phyloP scores from a whole-genome alignment of 2,329 filamentous ascomycete genomes.

The Apiospora rasikravindrae region DNA sequence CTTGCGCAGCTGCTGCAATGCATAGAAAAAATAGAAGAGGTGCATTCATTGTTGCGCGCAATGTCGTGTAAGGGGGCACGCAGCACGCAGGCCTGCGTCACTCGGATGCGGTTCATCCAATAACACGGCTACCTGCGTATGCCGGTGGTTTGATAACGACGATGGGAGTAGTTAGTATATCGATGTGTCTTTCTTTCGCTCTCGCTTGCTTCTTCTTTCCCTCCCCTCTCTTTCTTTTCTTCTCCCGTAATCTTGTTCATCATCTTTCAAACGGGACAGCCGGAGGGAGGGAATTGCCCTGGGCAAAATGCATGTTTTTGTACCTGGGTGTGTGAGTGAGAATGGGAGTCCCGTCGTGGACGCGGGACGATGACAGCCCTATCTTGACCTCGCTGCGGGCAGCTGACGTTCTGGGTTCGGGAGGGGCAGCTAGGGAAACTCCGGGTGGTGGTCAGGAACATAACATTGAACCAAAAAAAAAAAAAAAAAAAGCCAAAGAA shows the following conservation, averaged over 20 bases:
- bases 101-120: slow-evolving; percentile 9
- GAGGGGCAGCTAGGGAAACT: not conserved
- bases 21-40: not conserved
- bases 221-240: not conserved
- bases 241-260: not conserved
- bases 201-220: not conserved
- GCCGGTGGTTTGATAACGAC: not conserved
- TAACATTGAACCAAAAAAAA: not conserved
- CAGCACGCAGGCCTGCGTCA: not conserved
- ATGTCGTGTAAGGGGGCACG: not conserved
- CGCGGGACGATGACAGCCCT: slow-evolving; percentile 6
- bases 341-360: not conserved
- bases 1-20: not conserved
- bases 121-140: not conserved
- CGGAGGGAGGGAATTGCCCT: not conserved
- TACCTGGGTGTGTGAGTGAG: not conserved
- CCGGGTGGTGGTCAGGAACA: not conserved
- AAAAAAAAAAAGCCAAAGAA: not conserved
- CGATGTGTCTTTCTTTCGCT: not conserved
- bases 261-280: not conserved
- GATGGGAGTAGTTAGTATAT: not conserved
- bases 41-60: not conserved
- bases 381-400: not conserved
- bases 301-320: not conserved
- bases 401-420: slow-evolving; percentile 6